Conservation (phyloP, 2,329 filamentous ascomycete genomes). For the Phialocephala sp. region DNA sequence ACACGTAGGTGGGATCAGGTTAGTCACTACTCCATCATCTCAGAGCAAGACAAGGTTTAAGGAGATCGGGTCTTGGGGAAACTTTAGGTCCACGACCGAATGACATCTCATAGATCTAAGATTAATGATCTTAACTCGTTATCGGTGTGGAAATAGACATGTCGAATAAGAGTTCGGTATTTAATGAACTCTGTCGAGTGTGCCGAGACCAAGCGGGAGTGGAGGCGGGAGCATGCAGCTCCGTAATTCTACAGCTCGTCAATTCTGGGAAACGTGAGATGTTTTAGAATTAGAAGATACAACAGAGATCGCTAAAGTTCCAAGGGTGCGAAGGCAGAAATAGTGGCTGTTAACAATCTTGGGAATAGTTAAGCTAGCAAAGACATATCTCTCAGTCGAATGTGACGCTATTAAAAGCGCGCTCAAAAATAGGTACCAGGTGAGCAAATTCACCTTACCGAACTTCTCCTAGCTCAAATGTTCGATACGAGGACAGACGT, state of each 20-base stretch:
- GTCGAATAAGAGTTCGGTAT: background rate
- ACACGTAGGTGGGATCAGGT: background rate
- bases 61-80: background rate
- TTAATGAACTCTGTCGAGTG: background rate
- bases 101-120: background rate
- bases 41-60: background rate
- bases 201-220: constrained; percentile 2
- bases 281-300: background rate
- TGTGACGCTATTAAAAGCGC: too few species aligned
- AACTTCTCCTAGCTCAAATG: too few species aligned
- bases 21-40: background rate
- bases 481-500: too few species aligned
- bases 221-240: constrained; percentile 14
- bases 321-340: background rate
- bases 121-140: background rate
- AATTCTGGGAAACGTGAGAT: background rate
- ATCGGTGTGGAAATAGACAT: background rate
- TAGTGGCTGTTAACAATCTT: too few species aligned
- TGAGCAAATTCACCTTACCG: too few species aligned
- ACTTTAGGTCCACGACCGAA: background rate
- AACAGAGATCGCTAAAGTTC: background rate
- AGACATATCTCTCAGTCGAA: too few species aligned
- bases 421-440: too few species aligned
- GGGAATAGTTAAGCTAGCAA: too few species aligned
- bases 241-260: background rate